Percentiles rank a stretch among this genome's conserved stretches.
Evolutionary conservation across 2,329 filamentous ascomycete genomes (phyloP).

Genomic region (Sarocladiaceae sp.): DNA sequence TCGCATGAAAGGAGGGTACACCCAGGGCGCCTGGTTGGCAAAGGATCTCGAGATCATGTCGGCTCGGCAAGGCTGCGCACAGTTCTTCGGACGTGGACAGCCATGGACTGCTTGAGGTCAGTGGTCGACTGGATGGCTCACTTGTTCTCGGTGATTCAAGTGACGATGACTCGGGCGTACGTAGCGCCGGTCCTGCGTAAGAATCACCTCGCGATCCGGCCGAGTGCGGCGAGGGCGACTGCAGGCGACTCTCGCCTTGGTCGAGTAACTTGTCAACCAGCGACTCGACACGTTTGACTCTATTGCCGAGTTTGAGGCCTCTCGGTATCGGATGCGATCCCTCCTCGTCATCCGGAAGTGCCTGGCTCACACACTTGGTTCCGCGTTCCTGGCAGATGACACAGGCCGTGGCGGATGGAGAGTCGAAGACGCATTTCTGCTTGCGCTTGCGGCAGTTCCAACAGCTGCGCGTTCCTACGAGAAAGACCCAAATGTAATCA

Average conservation of each 20-base stretch:
- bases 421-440: neutral
- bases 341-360: neutral
- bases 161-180: neutral
- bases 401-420: neutral
- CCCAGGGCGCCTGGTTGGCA: neutral
- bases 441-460: neutral
- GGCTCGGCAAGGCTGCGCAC: neutral
- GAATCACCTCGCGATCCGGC: no score
- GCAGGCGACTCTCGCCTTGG: neutral
- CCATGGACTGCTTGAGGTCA: neutral
- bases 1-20: neutral
- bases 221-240: neutral
- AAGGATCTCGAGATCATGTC: neutral
- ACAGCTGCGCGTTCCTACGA: neutral
- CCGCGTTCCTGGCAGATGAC: neutral
- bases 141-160: neutral
- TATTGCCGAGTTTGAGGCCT: neutral
- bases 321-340: neutral
- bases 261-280: neutral
- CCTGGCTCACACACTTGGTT: neutral
- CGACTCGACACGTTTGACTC: neutral
- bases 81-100: neutral
- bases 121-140: no score
- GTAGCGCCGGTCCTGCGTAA: no score
- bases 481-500: no score